A percentile compares a stretch with the other conserved stretches of the same genome.
Conservation (phyloP, 257 asterid species). For the Solanum paucissectum region DNA sequence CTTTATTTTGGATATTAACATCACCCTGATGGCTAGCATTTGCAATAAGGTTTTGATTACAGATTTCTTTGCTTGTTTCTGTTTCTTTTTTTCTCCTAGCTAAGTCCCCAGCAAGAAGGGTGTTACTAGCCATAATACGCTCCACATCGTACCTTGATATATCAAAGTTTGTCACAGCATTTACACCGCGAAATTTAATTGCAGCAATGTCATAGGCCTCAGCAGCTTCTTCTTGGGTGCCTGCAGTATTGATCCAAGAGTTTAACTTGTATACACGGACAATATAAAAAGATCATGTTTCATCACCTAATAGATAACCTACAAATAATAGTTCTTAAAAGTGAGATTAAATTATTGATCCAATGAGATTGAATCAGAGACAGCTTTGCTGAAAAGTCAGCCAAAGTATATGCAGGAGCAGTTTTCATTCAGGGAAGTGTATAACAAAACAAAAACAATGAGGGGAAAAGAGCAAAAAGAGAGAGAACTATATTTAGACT, state of each 20-base stretch:
- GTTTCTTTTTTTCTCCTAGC: slow-evolving; percentile 48
- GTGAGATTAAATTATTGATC: not conserved
- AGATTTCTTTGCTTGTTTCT: not conserved
- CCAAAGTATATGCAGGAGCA: not conserved
- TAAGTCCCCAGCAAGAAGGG: slow-evolving; percentile 70
- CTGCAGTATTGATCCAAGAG: slow-evolving; percentile 14
- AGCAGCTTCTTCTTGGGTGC: slow-evolving; percentile 98
- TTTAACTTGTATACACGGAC: not conserved
- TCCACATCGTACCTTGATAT: slow-evolving; percentile 69
- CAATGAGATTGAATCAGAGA: not conserved
- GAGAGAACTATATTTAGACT: not conserved
- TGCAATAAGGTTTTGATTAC: not conserved
- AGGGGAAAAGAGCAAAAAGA: not conserved
- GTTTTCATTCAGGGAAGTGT: not conserved
- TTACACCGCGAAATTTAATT: slow-evolving; percentile 75
- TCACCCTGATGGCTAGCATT: not conserved
- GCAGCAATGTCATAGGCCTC: slow-evolving; percentile 99
- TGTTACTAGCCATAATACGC: slow-evolving; percentile 67
- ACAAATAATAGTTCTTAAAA: not conserved
- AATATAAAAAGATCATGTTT: not conserved
- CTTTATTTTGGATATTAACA: not conserved
- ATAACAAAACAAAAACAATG: not conserved
- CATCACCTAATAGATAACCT: not conserved
- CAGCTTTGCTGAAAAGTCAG: not conserved
- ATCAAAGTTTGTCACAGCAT: slow-evolving; percentile 90